Evolutionary conservation across 208 protist species (phyloP).

Genomic region (Acanthamoeba rhysodes): DNA sequence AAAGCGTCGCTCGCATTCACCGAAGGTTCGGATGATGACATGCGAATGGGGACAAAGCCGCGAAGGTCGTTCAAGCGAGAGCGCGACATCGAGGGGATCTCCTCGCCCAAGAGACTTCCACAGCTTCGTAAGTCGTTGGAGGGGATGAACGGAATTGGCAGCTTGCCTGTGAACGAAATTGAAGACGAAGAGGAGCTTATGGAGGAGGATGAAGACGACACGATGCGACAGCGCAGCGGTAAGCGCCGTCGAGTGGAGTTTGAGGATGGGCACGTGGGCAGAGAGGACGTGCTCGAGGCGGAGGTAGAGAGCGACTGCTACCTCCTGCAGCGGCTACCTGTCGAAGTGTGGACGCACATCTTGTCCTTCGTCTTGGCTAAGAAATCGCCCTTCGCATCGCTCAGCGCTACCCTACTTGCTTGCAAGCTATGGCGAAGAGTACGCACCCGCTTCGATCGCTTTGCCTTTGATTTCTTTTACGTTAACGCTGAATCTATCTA

Average conservation of each 20-base stretch:
- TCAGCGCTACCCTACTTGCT: conserved; percentile 4
- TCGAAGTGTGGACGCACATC: conserved; percentile 43
- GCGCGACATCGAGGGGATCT: background rate
- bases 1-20: background rate
- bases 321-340: conserved; percentile 6
- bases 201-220: background rate
- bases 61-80: background rate
- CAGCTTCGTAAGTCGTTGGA: background rate
- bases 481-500: background rate
- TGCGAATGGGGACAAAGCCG: too few species aligned
- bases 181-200: conserved; percentile 11
- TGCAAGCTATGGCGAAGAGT: conserved; percentile 51
- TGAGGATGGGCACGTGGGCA: background rate
- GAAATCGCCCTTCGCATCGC: conserved; percentile 1
- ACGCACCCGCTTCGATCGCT: background rate
- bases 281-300: background rate
- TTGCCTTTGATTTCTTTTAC: background rate
- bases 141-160: background rate
- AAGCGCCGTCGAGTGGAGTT: background rate
- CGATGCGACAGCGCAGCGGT: background rate
- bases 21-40: background rate
- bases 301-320: background rate
- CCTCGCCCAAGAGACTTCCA: background rate
- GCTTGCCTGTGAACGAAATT: background rate
- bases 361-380: conserved; percentile 25